phyloP scores from a whole-genome alignment of 2,329 filamentous ascomycete species.

The Cercospora sesami region DNA sequence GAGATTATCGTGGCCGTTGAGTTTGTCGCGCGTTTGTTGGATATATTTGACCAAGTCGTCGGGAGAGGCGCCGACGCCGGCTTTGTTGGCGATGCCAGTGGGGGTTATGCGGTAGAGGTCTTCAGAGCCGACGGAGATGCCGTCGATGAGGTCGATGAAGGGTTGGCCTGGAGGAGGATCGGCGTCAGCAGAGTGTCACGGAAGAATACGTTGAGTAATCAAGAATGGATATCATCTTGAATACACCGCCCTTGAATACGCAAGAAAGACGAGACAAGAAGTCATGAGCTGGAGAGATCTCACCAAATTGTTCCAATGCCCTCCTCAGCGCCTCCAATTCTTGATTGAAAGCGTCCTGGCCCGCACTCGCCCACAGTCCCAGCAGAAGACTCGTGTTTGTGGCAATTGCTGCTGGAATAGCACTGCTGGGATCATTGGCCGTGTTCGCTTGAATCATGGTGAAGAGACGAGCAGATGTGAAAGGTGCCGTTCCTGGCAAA shows the following conservation, averaged over 20 bases:
- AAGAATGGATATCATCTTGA: neutral
- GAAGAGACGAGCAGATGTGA: slow-evolving; percentile 57
- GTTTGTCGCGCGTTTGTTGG: slow-evolving; percentile 62
- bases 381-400: slow-evolving; percentile 77
- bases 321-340: slow-evolving; percentile 72
- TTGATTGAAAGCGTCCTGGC: slow-evolving; percentile 59
- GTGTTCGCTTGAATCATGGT: slow-evolving; percentile 62
- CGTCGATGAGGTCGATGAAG: slow-evolving; percentile 68
- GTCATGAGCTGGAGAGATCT: neutral
- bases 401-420: slow-evolving; percentile 79
- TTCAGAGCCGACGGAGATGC: slow-evolving; percentile 84
- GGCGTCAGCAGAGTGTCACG: no score
- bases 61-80: slow-evolving; percentile 64
- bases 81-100: slow-evolving; percentile 63
- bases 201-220: neutral
- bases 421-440: slow-evolving; percentile 61
- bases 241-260: neutral
- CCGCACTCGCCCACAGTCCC: slow-evolving; percentile 68
- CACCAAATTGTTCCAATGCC: slow-evolving; percentile 64
- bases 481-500: slow-evolving; percentile 57
- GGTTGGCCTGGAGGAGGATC: slow-evolving; percentile 49
- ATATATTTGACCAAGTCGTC: slow-evolving; percentile 68
- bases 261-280: no score
- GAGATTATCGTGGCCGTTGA: slow-evolving; percentile 60
- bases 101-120: slow-evolving; percentile 68